Evolutionary conservation across 2,329 filamentous ascomycete species (phyloP).

Genomic region (Alternaria dauci): DNA sequence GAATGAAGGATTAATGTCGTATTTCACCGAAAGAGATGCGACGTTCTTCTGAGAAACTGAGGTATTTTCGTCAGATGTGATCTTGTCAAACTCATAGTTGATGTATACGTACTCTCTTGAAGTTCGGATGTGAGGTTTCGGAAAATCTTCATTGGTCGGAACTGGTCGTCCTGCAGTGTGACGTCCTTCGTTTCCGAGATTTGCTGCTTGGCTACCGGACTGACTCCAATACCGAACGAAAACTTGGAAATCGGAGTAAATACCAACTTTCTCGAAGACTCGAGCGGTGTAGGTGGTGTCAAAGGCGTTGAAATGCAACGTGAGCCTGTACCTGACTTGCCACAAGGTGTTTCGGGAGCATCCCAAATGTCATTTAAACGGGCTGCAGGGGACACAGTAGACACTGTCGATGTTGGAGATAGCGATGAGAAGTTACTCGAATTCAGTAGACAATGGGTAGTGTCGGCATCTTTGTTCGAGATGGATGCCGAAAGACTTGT

Average conservation of each 20-base stretch:
- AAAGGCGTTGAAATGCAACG: neutral
- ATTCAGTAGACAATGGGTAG: neutral
- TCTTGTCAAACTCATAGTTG: neutral
- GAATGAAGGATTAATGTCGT: neutral
- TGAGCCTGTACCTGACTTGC: neutral
- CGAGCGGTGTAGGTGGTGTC: neutral
- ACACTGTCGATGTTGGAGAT: neutral
- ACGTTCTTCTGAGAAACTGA: neutral
- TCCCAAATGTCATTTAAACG: neutral
- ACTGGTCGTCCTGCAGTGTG: neutral
- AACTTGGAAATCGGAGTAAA: neutral
- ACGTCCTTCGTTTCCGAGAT: neutral
- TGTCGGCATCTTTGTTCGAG: neutral
- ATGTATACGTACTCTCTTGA: neutral
- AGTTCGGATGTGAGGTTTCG: neutral
- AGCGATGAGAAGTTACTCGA: neutral
- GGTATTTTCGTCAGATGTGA: neutral
- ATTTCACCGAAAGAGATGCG: neutral
- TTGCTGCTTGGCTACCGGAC: neutral
- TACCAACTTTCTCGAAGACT: no score
- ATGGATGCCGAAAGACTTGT: neutral
- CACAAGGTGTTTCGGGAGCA: neutral
- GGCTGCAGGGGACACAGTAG: neutral
- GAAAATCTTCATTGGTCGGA: neutral
- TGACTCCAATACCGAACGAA: neutral